Percentiles rank a stretch among this genome's conserved stretches.
phyloP scores from a whole-genome alignment of 2,329 filamentous ascomycete species.

The Colletotrichum cereale region DNA sequence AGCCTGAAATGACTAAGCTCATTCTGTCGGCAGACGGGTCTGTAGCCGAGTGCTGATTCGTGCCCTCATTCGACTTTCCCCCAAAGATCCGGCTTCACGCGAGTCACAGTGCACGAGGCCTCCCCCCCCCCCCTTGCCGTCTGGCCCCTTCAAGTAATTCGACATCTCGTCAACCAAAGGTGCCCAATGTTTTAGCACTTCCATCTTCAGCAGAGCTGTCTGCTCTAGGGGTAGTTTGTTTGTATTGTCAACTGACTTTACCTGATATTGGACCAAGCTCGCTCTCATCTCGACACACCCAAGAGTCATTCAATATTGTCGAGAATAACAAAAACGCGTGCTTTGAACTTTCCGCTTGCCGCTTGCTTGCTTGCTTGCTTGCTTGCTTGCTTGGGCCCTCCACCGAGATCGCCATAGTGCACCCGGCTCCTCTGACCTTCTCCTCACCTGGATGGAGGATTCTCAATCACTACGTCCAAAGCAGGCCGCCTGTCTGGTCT shows the following conservation, averaged over 20 bases:
- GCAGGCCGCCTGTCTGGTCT: slow-evolving; percentile 71
- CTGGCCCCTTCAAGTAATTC: slow-evolving; percentile 26
- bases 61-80: slow-evolving; percentile 38
- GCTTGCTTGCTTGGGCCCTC: slow-evolving; percentile 18
- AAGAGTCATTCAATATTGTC: neutral
- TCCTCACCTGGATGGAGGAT: slow-evolving; percentile 41
- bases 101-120: slow-evolving; percentile 22
- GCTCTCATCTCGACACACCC: slow-evolving; percentile 24
- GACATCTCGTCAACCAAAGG: slow-evolving; percentile 30
- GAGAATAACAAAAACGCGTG: slow-evolving; percentile 6
- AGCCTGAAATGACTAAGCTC: slow-evolving; percentile 30
- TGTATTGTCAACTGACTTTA: slow-evolving; percentile 29
- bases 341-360: slow-evolving; percentile 7
- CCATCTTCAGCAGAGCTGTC: slow-evolving; percentile 40
- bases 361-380: slow-evolving; percentile 13
- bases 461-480: slow-evolving; percentile 43
- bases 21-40: slow-evolving; percentile 30
- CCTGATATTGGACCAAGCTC: slow-evolving; percentile 8
- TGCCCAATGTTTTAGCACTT: slow-evolving; percentile 33
- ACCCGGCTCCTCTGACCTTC: slow-evolving; percentile 37
- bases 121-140: neutral
- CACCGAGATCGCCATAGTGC: slow-evolving; percentile 36
- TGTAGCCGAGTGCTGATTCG: slow-evolving; percentile 37
- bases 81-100: slow-evolving; percentile 39
- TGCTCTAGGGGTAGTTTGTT: slow-evolving; percentile 39